Base-by-base conservation (phyloP, 1,284 basidiomycete species). In the Cryptococcus sp. region DNA sequence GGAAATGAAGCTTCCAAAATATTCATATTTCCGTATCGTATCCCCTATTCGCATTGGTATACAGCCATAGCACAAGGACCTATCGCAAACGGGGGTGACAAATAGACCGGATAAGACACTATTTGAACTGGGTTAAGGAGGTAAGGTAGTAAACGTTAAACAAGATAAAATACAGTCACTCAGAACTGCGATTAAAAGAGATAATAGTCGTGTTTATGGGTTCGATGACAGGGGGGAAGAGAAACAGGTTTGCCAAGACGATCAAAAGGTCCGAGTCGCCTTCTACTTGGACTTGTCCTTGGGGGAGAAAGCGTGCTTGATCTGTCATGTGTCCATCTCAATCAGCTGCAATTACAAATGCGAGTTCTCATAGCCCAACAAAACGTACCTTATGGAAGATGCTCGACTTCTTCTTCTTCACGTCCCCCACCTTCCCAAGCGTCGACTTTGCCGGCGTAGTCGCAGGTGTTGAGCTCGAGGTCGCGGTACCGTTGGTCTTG, bases 321-420 rank as follows among this genome's bases (percentile, higher is more conserved):
- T 65, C 67, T 69, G 36, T 15, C 24, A 9, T 28, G 39, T 56
- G 38, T 35, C 36, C 48, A 50, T n/a, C 40, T n/a, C 40, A 43
- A 21, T 21, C 16, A n/a, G 16, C 40, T 21, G 21, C 40, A 9
- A 4, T 48, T 46, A 24, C 8, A 13, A 16, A 18, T 18, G n/a
- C n/a, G n/a, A n/a, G n/a, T 20, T 53, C 21, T 52, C 36, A 35
- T 21, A 3, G n/a, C n/a, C n/a, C n/a, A n/a, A n/a, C n/a, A 44
- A 38, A n/a, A 51, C 67, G 43, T 28, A 68, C 72, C 68, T 75
- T 75, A 51, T 39, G 37, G 52, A 75, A 69, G 62, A 75, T 63
- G 50, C 68, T 62, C 8, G 66, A 68, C 65, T 73, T 75, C 59
- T 65, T 69, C 59, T 69, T 69, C 21, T 55, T 53, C 13, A 60